A percentile compares a stretch with the other conserved stretches of the same genome.
Evolutionary conservation across 2,329 filamentous ascomycete species (phyloP).

Genomic region (Lecanicillium sp.): DNA sequence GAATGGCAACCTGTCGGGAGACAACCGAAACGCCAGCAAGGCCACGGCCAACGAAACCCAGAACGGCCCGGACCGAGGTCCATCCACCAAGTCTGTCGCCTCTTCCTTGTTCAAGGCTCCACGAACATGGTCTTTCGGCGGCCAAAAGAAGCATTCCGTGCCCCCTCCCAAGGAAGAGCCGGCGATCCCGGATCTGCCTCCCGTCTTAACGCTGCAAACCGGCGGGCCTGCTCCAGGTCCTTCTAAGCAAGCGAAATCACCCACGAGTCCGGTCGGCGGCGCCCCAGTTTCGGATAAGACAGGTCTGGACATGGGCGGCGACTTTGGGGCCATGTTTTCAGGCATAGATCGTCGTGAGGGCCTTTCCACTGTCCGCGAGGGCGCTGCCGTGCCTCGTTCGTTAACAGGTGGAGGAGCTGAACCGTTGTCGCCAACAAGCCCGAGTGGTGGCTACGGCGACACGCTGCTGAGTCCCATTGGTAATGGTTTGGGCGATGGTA

Average conservation of each 20-base stretch:
- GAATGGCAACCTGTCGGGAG: constrained; percentile 16
- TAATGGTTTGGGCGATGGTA: too few species aligned
- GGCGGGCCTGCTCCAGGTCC: constrained; percentile 3
- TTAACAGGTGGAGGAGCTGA: constrained; percentile 35
- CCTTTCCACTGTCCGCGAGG: constrained; percentile 36
- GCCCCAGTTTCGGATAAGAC: constrained; percentile 39
- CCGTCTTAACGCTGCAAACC: constrained; percentile 24
- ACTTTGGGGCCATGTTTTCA: constrained; percentile 48
- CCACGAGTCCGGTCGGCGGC: constrained; percentile 34
- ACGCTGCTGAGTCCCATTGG: constrained; percentile 22
- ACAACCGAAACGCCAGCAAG: constrained; percentile 27
- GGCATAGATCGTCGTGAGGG: constrained; percentile 48
- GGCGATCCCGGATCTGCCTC: constrained; percentile 25
- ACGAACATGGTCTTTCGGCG: constrained; percentile 52
- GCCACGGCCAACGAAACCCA: constrained; percentile 25
- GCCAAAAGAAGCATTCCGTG: constrained; percentile 38
- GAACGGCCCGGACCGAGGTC: constrained; percentile 5
- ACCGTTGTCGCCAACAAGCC: constrained; percentile 37
- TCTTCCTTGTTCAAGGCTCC: constrained; percentile 47
- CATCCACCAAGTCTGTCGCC: constrained; percentile 36
- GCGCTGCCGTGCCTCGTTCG: constrained; percentile 30
- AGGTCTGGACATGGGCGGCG: constrained; percentile 46
- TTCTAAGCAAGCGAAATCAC: constrained; percentile 25
- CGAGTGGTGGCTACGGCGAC: constrained; percentile 24
- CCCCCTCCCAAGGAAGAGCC: constrained; percentile 20